Evolutionary conservation across 192 early-diverging fungal genomes (phyloP).

Genomic region (Mortierella hygrophila): DNA sequence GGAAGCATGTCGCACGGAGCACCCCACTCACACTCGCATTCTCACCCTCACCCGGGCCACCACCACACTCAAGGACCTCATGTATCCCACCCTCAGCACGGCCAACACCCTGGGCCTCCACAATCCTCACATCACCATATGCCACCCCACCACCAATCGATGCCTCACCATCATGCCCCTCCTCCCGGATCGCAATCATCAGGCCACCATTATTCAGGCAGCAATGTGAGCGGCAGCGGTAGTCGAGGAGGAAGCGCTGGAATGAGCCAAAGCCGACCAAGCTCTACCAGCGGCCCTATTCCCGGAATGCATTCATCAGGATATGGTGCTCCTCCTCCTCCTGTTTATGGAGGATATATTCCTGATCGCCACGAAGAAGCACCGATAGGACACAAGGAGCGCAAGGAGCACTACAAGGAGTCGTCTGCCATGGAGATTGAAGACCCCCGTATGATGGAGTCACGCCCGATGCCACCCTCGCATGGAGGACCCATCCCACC

Average conservation of each 20-base stretch:
- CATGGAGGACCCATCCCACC: slow-evolving; percentile 52
- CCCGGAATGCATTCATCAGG: slow-evolving; percentile 42
- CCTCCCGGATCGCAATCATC: slow-evolving; percentile 28
- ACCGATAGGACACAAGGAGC: slow-evolving; percentile 30
- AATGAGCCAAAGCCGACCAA: slow-evolving; percentile 29
- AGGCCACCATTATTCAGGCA: slow-evolving; percentile 38
- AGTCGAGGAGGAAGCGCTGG: slow-evolving; percentile 22
- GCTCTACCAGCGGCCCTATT: slow-evolving; percentile 38
- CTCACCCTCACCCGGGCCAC: slow-evolving; percentile 37
- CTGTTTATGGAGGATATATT: slow-evolving; percentile 52
- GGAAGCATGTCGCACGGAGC: slow-evolving; percentile 32
- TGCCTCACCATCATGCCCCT: slow-evolving; percentile 38
- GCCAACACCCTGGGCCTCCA: slow-evolving; percentile 43
- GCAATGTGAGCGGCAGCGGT: slow-evolving; percentile 25
- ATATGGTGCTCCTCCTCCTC: slow-evolving; percentile 25
- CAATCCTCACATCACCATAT: slow-evolving; percentile 48
- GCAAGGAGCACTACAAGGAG: slow-evolving; percentile 53
- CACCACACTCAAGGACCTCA: slow-evolving; percentile 43
- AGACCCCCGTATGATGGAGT: slow-evolving; percentile 51
- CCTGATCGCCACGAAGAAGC: slow-evolving; percentile 37
- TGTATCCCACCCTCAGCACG: slow-evolving; percentile 30
- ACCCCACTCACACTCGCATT: slow-evolving; percentile 42
- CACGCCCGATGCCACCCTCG: slow-evolving; percentile 29
- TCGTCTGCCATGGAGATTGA: slow-evolving; percentile 43
- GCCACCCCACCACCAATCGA: slow-evolving; percentile 37